Evolutionary conservation across 306 rosid species (phyloP).

Genomic region (Oemleria cerasiformis): DNA sequence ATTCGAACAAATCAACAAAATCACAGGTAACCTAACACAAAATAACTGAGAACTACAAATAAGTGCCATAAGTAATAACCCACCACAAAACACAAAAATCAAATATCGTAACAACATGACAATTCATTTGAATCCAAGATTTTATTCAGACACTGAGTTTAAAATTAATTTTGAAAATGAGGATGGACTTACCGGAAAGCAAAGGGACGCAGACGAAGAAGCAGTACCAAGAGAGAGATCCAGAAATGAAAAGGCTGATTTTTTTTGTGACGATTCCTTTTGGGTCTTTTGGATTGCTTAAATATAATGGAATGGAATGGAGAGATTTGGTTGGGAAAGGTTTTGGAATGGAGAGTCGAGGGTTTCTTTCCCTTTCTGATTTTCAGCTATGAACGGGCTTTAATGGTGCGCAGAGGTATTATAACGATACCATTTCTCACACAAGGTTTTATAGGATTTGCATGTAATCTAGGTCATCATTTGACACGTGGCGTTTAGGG

Average conservation of each 20-base stretch:
- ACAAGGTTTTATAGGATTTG: not conserved
- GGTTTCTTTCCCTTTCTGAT: constrained; percentile 13
- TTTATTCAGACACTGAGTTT: not conserved
- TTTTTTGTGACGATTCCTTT: not conserved
- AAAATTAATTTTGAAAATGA: not conserved
- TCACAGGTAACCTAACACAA: not conserved
- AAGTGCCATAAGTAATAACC: not conserved
- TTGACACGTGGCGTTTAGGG: constrained; percentile 19
- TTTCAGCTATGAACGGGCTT: constrained; percentile 1
- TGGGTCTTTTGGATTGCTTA: not conserved
- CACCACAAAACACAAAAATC: not conserved
- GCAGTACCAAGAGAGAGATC: constrained; percentile 7
- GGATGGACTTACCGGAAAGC: constrained; percentile 24
- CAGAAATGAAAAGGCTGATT: not conserved
- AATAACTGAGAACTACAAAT: not conserved
- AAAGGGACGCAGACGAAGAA: not conserved
- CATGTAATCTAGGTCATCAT: not conserved
- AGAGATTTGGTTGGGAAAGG: not conserved
- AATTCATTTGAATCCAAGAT: not conserved
- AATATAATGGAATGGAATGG: not conserved
- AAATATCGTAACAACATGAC: not conserved
- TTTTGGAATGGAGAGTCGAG: constrained; percentile 8
- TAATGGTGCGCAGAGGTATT: not conserved
- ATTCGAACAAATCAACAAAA: not conserved
- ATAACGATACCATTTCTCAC: not conserved